Evolutionary conservation across 2,329 filamentous ascomycete genomes (phyloP), one percentile per base, ranked within the genome.

Genomic region (Colletotrichum eleusines): DNA sequence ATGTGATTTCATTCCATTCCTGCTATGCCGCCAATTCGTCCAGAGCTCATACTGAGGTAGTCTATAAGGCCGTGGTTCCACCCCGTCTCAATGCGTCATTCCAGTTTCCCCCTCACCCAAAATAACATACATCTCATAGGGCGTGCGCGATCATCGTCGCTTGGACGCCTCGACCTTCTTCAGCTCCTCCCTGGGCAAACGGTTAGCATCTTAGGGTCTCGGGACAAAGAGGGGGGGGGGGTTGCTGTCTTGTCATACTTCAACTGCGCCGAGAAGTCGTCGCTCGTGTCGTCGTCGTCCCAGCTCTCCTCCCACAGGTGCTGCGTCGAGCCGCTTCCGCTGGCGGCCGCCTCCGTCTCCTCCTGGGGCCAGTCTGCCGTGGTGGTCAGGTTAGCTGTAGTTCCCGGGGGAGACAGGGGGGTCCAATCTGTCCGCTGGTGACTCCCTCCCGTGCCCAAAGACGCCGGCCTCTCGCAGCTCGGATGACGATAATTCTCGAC

Each of bases 241-340:
- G 11, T 12, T 46, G 51, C n/a, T 31, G n/a, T n/a, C n/a, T n/a
- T 35, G 64, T 86, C 92, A 75, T 82, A 97, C 95, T 94, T 97
- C 78, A 99, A 84, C 85, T 98, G 95, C 78, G 93, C 89, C 16
- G 94, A 96, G 81, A 99, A 99, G 78, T 99, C 96, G 80, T 99
- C 96, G 77, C 89, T 96, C 75, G 94, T 96, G 83, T 98, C 96
- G 80, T 98, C 95, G 78, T 99, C 96, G 79, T 99, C 96, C 96
- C 96, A 99, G 87, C 94, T 98, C 87, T 99, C 96, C 83, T 99
- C 96, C 96, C 96, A 99, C 65, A 99, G 86, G 84, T 98, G 95
- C 80, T 88, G 84, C 74, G 85, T 87, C 71, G 91, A 89, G 78
- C 91, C 91, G 76, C 85, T 89, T 72, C 87, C 90, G 77, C 88